Percentiles rank a stretch among this genome's conserved stretches.
Conservation (phyloP, 768 basidiomycete genomes). For the Suillus paluster region DNA sequence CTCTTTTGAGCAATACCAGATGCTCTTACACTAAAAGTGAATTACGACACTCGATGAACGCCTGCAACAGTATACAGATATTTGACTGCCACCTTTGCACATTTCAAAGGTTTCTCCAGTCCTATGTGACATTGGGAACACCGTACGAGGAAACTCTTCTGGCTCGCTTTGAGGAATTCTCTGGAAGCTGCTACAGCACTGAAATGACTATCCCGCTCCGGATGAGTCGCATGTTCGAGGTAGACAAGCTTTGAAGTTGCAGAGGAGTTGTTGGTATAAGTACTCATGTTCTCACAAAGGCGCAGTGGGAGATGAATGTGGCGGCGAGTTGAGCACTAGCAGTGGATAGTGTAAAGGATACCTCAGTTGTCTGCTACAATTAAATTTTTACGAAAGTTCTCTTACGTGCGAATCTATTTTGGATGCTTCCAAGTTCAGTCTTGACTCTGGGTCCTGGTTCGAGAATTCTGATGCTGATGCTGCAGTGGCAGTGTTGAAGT, state of each 20-base stretch:
- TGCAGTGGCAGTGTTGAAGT: too few species aligned
- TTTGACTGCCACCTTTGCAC: conserved; percentile 18
- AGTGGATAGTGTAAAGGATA: too few species aligned
- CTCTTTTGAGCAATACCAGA: conserved; percentile 25
- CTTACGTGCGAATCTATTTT: too few species aligned
- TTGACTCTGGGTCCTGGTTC: too few species aligned
- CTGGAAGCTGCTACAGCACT: background rate
- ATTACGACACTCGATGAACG: background rate
- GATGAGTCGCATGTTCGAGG: background rate
- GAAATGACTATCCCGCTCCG: background rate
- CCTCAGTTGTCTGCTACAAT: too few species aligned
- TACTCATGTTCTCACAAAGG: background rate
- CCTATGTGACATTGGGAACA: conserved; percentile 19
- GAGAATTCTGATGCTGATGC: too few species aligned
- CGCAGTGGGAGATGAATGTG: too few species aligned
- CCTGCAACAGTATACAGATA: background rate
- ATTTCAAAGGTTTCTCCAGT: conserved; percentile 15
- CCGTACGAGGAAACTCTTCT: background rate
- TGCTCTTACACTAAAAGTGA: conserved; percentile 18
- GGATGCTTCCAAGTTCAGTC: too few species aligned
- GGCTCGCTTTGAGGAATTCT: background rate
- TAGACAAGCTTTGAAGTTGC: background rate
- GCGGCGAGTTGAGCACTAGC: too few species aligned
- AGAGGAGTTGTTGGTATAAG: background rate
- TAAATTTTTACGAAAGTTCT: too few species aligned